phyloP scores from a whole-genome alignment of 1,284 basidiomycete species.

The Cutaneotrichosporon sp. region DNA sequence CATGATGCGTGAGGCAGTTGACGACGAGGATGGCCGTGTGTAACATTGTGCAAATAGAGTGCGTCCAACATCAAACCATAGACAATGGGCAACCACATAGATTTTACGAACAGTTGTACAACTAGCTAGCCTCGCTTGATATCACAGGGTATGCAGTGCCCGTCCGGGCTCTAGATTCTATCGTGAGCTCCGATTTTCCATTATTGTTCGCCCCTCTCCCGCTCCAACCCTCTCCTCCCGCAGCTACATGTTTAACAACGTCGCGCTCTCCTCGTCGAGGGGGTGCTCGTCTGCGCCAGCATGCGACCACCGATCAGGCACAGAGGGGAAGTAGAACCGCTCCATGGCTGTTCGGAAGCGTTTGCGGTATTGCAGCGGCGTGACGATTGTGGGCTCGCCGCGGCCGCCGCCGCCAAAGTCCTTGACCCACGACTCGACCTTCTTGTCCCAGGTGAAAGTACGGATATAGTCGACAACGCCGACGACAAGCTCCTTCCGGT shows the following conservation, averaged over 20 bases:
- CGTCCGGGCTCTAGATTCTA: too few species aligned
- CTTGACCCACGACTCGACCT: constrained; percentile 95
- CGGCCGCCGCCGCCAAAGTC: constrained; percentile 74
- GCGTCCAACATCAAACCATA: neutral
- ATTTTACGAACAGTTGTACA: too few species aligned
- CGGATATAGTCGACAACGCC: constrained; percentile 74
- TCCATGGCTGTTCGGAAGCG: constrained; percentile 90
- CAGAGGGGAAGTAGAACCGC: constrained; percentile 62
- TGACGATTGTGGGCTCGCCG: constrained; percentile 89
- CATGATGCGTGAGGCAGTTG: constrained; percentile 47
- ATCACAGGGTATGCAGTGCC: too few species aligned
- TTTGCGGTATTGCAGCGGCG: constrained; percentile 58
- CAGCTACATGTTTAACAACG: constrained; percentile 2
- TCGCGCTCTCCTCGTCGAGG: constrained; percentile 6
- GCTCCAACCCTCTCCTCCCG: neutral
- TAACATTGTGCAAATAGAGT: neutral
- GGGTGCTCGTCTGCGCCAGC: constrained; percentile 2
- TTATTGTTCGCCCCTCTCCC: neutral
- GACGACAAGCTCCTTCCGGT: constrained; percentile 77
- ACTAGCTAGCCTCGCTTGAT: too few species aligned
- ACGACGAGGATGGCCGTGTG: constrained; percentile 16
- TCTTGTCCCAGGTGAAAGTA: constrained; percentile 71
- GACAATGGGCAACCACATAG: neutral
- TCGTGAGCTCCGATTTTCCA: too few species aligned
- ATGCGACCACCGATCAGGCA: constrained; percentile 45